Conservation (phyloP, 257 asterid genomes). For the Cynanchum wilfordii region DNA sequence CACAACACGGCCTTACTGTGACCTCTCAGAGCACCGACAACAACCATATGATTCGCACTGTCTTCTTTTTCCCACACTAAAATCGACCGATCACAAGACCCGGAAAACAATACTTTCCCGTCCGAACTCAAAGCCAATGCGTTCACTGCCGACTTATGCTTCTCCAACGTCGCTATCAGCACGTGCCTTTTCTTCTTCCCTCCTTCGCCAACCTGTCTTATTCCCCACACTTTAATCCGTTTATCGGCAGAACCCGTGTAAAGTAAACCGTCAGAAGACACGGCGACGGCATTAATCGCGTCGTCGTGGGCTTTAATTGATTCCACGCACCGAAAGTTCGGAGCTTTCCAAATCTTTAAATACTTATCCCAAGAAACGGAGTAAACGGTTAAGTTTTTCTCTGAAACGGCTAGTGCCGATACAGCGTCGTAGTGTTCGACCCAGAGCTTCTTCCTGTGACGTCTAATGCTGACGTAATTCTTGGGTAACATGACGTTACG, state of each 20-base stretch:
- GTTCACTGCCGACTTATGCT: slow-evolving; percentile 77
- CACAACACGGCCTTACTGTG: slow-evolving; percentile 64
- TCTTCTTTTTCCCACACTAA: slow-evolving; percentile 93
- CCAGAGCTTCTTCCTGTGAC: slow-evolving; percentile 67
- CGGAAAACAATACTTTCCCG: slow-evolving; percentile 74
- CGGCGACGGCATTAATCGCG: slow-evolving; percentile 64
- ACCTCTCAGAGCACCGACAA: slow-evolving; percentile 72
- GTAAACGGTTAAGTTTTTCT: neutral
- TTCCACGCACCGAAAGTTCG: slow-evolving; percentile 35
- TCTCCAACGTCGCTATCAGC: slow-evolving; percentile 53
- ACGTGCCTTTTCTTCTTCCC: slow-evolving; percentile 18
- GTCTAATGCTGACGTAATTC: slow-evolving; percentile 50
- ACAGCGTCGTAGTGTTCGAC: slow-evolving; percentile 74
- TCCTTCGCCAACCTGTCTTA: slow-evolving; percentile 17
- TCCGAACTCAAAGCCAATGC: slow-evolving; percentile 53
- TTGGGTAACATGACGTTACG: slow-evolving; percentile 41
- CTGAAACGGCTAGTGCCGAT: slow-evolving; percentile 43
- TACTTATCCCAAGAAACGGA: slow-evolving; percentile 79
- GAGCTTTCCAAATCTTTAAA: slow-evolving; percentile 54
- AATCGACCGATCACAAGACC: slow-evolving; percentile 77
- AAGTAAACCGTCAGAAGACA: slow-evolving; percentile 41
- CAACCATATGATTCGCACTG: slow-evolving; percentile 75
- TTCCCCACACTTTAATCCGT: slow-evolving; percentile 66
- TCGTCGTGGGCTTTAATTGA: slow-evolving; percentile 80
- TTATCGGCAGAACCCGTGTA: slow-evolving; percentile 85